Conservation (phyloP, 805 yeast species). For the Tetrapisispora iriomotensis region DNA sequence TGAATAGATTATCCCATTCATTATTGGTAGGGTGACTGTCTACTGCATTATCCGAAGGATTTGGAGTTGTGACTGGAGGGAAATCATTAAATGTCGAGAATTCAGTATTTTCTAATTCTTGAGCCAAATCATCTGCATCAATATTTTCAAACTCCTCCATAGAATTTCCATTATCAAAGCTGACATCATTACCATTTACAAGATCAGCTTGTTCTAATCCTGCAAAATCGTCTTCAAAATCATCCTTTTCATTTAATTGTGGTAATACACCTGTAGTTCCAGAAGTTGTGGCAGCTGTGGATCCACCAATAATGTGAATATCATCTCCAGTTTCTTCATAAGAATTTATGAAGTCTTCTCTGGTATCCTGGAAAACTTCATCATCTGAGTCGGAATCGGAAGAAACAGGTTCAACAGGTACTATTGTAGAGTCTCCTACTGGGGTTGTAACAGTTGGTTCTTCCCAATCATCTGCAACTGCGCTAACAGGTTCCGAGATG, state of each 20-base stretch:
- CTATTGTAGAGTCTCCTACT: neutral
- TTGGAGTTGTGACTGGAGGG: neutral
- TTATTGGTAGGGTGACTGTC: slow-evolving; percentile 34
- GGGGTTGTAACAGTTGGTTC: slow-evolving; percentile 3
- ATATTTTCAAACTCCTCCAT: slow-evolving; percentile 21
- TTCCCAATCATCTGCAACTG: slow-evolving; percentile 5
- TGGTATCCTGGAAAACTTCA: slow-evolving; percentile 24
- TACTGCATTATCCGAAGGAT: slow-evolving; percentile 8
- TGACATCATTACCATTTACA: slow-evolving; percentile 19
- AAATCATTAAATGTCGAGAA: slow-evolving; percentile 13
- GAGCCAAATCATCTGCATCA: slow-evolving; percentile 18
- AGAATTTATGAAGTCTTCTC: slow-evolving; percentile 4
- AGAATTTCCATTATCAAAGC: slow-evolving; percentile 15
- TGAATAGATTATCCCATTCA: slow-evolving; percentile 92
- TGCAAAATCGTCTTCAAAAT: slow-evolving; percentile 36
- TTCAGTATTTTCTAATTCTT: slow-evolving; percentile 17
- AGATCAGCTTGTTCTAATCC: slow-evolving; percentile 38
- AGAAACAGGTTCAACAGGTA: neutral
- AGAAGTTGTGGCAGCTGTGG: neutral
- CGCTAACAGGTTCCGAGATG: neutral
- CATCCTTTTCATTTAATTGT: slow-evolving; percentile 12
- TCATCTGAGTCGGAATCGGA: slow-evolving; percentile 14
- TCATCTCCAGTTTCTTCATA: neutral
- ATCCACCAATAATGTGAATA: neutral
- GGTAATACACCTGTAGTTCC: neutral